These are phyloP conservation scores for Hanseniaspora clermontiae DNA, from an alignment of 805 yeast genomes.

Conservation along the genomic window DNA sequence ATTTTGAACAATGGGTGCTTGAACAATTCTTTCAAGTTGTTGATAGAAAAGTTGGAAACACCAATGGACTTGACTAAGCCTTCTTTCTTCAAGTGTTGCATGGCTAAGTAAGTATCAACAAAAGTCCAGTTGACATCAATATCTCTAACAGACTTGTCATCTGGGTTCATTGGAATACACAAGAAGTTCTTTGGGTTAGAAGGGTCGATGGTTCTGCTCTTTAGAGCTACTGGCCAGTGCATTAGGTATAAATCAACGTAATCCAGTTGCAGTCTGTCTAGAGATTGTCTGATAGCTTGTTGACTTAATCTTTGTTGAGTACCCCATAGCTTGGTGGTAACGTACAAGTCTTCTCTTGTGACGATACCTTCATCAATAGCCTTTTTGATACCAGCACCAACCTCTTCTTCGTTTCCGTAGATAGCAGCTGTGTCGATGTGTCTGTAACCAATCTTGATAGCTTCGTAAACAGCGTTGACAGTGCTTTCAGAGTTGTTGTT, in stretches of 20 bases:
- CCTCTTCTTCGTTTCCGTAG: conserved; percentile 54
- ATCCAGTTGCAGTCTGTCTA: conserved; percentile 59
- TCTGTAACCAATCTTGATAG: conserved; percentile 52
- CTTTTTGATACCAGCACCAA: conserved; percentile 38
- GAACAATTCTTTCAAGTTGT: conserved; percentile 40
- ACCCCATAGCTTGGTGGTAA: conserved; percentile 85
- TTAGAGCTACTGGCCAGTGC: conserved; percentile 83
- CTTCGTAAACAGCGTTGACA: conserved; percentile 43
- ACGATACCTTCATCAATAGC: conserved; percentile 13
- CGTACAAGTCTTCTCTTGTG: conserved; percentile 44
- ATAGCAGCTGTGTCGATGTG: conserved; percentile 70
- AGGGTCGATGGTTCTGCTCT: conserved; percentile 33
- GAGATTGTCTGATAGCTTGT: conserved; percentile 48
- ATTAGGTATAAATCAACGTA: conserved; percentile 75
- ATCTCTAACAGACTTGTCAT: conserved; percentile 29
- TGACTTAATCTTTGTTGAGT: conserved; percentile 67
- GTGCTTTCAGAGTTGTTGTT: conserved; percentile 44
- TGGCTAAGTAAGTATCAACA: conserved; percentile 46
- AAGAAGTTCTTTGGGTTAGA: conserved; percentile 22
- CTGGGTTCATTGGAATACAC: conserved; percentile 28
- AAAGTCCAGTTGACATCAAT: conserved; percentile 32
- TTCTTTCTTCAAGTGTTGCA: conserved; percentile 46
- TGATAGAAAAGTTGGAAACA: conserved; percentile 56
- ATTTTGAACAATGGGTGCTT: conserved; percentile 36
- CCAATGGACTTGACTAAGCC: conserved; percentile 55